Evolutionary conservation across 139 green algal genomes (phyloP).

Genomic region (Axilococcus clingmanii): DNA sequence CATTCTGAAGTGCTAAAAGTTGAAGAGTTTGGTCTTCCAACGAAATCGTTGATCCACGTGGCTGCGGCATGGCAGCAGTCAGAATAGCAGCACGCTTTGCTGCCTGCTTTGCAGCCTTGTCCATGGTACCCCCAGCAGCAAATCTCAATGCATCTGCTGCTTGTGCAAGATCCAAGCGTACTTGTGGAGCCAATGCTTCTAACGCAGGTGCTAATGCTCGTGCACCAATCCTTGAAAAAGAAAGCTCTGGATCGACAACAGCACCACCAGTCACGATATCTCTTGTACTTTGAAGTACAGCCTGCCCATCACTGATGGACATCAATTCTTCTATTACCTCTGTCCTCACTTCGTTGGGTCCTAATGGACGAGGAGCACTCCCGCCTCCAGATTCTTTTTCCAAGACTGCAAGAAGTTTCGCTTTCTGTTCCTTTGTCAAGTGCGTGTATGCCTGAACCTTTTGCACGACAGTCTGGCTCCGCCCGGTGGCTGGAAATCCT

Average conservation of each 20-base stretch:
- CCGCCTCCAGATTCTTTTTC: constrained; percentile 15
- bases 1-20: constrained; percentile 21
- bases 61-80: constrained; percentile 20
- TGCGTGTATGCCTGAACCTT: constrained; percentile 54
- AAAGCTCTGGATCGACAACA: constrained; percentile 41
- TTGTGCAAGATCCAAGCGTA: constrained; percentile 53
- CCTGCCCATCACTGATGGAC: constrained; percentile 81
- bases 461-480: constrained; percentile 16
- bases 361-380: constrained; percentile 2
- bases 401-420: constrained; percentile 50
- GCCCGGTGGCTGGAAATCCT: constrained; percentile 48
- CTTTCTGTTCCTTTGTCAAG: constrained; percentile 56
- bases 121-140: constrained; percentile 3
- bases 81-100: constrained; percentile 16
- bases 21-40: constrained; percentile 22
- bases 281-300: constrained; percentile 25
- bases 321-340: constrained; percentile 85
- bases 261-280: constrained; percentile 16
- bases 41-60: constrained; percentile 2
- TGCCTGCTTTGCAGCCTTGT: constrained; percentile 13
- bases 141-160: constrained; percentile 31
- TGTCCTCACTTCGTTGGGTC: constrained; percentile 19
- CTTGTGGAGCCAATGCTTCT: constrained; percentile 45
- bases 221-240: constrained; percentile 63
- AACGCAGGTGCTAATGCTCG: constrained; percentile 56